Base-by-base conservation (phyloP, 208 protist genomes). In the Spongospora subterranea region DNA sequence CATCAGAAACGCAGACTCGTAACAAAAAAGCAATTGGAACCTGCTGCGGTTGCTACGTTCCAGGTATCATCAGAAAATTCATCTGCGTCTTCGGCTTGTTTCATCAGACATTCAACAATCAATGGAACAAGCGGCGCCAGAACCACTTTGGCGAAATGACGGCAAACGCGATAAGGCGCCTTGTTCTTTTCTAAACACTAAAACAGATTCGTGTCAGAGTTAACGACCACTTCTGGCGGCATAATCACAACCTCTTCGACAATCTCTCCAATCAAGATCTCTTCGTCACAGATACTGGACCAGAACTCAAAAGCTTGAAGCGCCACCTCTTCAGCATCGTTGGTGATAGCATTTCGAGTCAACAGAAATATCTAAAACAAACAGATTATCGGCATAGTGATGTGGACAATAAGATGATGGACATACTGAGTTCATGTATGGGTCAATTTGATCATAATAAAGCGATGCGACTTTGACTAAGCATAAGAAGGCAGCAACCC, bases 301-400 rank as follows among this genome's bases (percentile, higher is more conserved):
- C 98, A 99, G 94, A 99, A 99, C 90, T 98, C 97, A 89, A 99
- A 96, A 0, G 97, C 98, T 94, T 98, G 97, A 90, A 98, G 94
- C 32, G 46, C 91, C 0, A 93, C 91, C 0, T 45, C 92, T 54
- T 98, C 97, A 45, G 96, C 94, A 91, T 98, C 97, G 45, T 95
- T 94, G 91, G 96, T 94, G 90, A 98, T 98, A 43, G 96, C 95
- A 40, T 92, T 93, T 0, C 95, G 94, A 17, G 98, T 98, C 54
- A 98, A 96, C 77, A 95, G 89, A 91, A 97, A 76, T n/a, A 91
- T 91, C 41, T 91, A 39, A 45, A 45, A 40, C 1, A 91, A n/a
- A 60, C 6, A 24, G 50, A 60, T 60, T 60, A 60, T 24, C 29
- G 39, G 40, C 40, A 45, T 41, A 88, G 89, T 46, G 35, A 39